A percentile compares a stretch with the other conserved stretches of the same genome.
Conservation (phyloP, 164 flowering plant species). For the Vitis amurensis region DNA sequence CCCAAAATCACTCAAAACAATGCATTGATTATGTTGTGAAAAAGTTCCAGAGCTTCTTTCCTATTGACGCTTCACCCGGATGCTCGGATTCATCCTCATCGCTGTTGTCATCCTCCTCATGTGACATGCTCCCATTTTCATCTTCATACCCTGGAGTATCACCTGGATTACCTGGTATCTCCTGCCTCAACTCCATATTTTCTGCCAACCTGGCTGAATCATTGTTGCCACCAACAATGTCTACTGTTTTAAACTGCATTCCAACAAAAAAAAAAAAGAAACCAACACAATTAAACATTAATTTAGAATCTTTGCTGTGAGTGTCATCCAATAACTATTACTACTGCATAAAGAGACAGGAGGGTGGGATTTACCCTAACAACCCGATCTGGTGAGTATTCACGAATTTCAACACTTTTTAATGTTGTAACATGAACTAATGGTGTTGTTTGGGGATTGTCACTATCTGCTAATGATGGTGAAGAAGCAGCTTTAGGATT, state of each 20-base stretch:
- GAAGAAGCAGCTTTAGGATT: constrained; percentile 19
- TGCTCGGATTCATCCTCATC: constrained; percentile 37
- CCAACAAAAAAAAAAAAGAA: neutral
- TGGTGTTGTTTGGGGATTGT: constrained; percentile 18
- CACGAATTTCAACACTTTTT: constrained; percentile 28
- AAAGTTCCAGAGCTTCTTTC: constrained; percentile 80
- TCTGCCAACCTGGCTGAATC: constrained; percentile 24
- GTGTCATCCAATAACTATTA: too few species aligned
- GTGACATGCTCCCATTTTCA: constrained; percentile 34
- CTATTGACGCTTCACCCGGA: constrained; percentile 60
- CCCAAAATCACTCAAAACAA: neutral
- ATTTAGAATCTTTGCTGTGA: neutral
- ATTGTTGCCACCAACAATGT: constrained; percentile 26
- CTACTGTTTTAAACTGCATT: constrained; percentile 36
- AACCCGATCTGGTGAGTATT: constrained; percentile 31
- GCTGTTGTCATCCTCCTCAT: constrained; percentile 26
- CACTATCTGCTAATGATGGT: constrained; percentile 19
- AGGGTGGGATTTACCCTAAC: constrained; percentile 39
- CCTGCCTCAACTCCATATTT: constrained; percentile 34
- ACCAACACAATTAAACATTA: neutral
- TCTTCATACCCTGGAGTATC: constrained; percentile 15
- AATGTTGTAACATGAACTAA: constrained; percentile 33
- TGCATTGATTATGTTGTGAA: constrained; percentile 58
- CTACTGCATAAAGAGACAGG: neutral
- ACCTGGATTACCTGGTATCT: constrained; percentile 37